Percentiles rank a stretch among this genome's conserved stretches.
Conservation (phyloP, 2,329 filamentous ascomycete species). For the Calonectria hongkongensis region DNA sequence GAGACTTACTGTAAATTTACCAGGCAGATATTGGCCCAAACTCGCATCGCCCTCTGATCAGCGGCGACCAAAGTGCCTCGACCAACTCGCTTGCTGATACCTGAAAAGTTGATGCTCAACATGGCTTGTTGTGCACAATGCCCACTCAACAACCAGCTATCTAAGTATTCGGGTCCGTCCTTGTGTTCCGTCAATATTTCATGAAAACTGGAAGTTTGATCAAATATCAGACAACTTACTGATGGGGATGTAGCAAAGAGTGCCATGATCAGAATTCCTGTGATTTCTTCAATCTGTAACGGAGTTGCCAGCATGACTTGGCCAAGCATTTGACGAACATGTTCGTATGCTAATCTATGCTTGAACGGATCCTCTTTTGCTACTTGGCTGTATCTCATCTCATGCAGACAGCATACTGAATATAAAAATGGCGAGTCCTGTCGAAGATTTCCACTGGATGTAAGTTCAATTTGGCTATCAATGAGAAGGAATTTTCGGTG, state of each 20-base stretch:
- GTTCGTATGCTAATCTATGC: constrained; percentile 63
- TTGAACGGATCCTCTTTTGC: constrained; percentile 40
- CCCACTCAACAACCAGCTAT: constrained; percentile 65
- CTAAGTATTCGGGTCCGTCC: constrained; percentile 61
- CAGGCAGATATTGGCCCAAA: constrained; percentile 47
- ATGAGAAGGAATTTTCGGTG: constrained; percentile 42
- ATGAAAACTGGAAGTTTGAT: neutral
- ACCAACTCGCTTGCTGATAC: constrained; percentile 61
- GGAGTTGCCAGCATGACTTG: constrained; percentile 63
- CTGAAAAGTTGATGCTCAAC: constrained; percentile 65
- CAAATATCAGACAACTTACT: constrained; percentile 27
- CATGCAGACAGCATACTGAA: constrained; percentile 63
- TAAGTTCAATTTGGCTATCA: constrained; percentile 37
- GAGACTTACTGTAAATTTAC: constrained; percentile 44
- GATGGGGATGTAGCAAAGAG: constrained; percentile 48
- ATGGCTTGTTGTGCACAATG: constrained; percentile 66
- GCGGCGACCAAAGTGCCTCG: constrained; percentile 55
- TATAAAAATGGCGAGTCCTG: constrained; percentile 63
- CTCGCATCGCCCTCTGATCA: constrained; percentile 57
- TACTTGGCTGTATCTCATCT: constrained; percentile 56
- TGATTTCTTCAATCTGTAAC: constrained; percentile 63
- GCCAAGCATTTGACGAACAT: constrained; percentile 61
- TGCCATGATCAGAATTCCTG: constrained; percentile 63
- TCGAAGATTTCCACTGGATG: constrained; percentile 50
- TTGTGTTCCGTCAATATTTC: constrained; percentile 21